These are phyloP conservation scores for Botrytis medusae DNA, from an alignment of 2,329 filamentous ascomycete species.

Conservation along the genomic window DNA sequence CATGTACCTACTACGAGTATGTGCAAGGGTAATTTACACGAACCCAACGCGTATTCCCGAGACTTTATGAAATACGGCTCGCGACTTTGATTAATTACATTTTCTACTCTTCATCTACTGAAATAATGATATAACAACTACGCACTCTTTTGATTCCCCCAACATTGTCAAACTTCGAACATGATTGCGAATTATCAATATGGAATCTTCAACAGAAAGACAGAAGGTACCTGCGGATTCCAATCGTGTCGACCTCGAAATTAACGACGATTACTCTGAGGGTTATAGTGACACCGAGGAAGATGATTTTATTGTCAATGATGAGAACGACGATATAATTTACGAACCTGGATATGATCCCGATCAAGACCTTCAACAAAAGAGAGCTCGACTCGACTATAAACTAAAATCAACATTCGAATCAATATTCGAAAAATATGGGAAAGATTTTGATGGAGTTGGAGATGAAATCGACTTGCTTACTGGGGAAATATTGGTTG, in stretches of 20 bases:
- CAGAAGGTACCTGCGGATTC: slow-evolving; percentile 51
- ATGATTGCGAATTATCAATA: slow-evolving; percentile 36
- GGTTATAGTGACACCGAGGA: slow-evolving; percentile 24
- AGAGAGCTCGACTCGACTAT: slow-evolving; percentile 64
- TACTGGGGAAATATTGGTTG: slow-evolving; percentile 79
- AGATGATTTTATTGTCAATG: slow-evolving; percentile 22
- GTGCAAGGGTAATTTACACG: slow-evolving; percentile 15
- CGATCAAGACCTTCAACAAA: slow-evolving; percentile 58
- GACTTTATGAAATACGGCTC: neutral
- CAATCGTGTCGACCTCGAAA: slow-evolving; percentile 26
- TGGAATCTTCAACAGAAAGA: slow-evolving; percentile 63
- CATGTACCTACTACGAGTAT: neutral
- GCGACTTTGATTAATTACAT: slow-evolving; percentile 2
- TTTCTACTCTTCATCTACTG: neutral
- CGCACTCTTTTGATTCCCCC: neutral
- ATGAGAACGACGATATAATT: slow-evolving; percentile 24
- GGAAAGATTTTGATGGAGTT: slow-evolving; percentile 74
- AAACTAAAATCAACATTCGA: slow-evolving; percentile 84
- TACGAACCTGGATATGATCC: slow-evolving; percentile 47
- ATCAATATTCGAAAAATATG: slow-evolving; percentile 86
- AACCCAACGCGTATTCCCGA: slow-evolving; percentile 3
- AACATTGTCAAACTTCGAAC: neutral
- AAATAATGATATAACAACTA: neutral
- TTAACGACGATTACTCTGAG: slow-evolving; percentile 26
- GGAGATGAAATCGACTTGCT: slow-evolving; percentile 87